Conservation (phyloP, 208 protist genomes). For the Trypanosoma cruzi region DNA sequence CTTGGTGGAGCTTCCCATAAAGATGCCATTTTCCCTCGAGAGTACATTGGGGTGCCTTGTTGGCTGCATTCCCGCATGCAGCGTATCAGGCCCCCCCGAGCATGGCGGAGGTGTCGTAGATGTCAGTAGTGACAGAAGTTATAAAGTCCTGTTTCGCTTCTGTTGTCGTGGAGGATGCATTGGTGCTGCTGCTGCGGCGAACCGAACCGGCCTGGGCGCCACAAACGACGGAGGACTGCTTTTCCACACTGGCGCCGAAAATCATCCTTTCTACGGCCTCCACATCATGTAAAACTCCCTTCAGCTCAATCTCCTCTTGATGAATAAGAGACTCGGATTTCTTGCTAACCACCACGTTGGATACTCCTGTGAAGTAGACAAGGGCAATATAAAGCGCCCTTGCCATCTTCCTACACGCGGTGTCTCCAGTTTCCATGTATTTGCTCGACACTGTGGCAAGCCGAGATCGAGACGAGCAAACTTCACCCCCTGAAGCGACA, state of each 20-base stretch:
- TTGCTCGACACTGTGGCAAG: constrained; percentile 31
- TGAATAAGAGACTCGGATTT: constrained; percentile 58
- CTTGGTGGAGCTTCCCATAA: not conserved
- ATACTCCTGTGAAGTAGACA: constrained; percentile 16
- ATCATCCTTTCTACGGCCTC: constrained; percentile 27
- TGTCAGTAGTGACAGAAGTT: not conserved
- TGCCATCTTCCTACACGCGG: constrained; percentile 77
- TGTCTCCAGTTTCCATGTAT: constrained; percentile 73
- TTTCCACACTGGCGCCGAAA: constrained; percentile 9
- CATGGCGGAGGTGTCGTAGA: constrained; percentile 11
- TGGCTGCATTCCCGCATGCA: not conserved
- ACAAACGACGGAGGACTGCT: not conserved
- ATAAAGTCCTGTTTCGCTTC: not conserved
- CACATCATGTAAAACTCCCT: constrained; percentile 35
- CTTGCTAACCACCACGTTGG: constrained; percentile 37
- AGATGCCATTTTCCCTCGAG: not conserved
- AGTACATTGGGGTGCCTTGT: not conserved
- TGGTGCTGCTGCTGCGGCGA: not conserved
- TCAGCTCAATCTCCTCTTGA: constrained; percentile 49
- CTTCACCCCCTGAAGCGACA: constrained; percentile 29
- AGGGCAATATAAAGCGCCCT: constrained; percentile 74
- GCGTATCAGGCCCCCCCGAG: not conserved
- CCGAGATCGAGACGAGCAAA: not conserved
- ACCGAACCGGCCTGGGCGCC: not conserved
- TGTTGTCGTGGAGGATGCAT: not conserved